Evolutionary conservation across 2,329 filamentous ascomycete species (phyloP).

Genomic region (Dothiorella sarmentorum): DNA sequence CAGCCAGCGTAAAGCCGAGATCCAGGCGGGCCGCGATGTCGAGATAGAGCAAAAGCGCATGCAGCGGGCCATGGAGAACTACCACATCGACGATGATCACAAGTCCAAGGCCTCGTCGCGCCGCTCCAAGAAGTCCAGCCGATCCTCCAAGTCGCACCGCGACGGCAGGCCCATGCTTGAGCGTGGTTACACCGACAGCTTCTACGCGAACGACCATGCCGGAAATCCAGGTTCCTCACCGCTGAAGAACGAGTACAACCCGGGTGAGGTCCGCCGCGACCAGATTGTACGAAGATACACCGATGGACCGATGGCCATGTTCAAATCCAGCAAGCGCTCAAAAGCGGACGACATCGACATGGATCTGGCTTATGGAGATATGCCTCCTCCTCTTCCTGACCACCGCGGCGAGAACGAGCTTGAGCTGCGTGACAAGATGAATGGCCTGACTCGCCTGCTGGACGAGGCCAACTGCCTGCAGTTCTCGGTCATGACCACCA

Average conservation of each 20-base stretch:
- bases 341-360: slow-evolving; percentile 67
- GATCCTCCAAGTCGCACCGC: slow-evolving; percentile 30
- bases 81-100: slow-evolving; percentile 41
- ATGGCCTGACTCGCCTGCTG: slow-evolving; percentile 70
- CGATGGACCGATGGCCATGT: slow-evolving; percentile 27
- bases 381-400: slow-evolving; percentile 63
- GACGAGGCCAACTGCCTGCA: slow-evolving; percentile 88
- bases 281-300: slow-evolving; percentile 45
- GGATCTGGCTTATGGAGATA: slow-evolving; percentile 84
- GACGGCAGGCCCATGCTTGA: slow-evolving; percentile 36
- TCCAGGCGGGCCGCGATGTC: slow-evolving; percentile 66
- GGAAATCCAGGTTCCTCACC: slow-evolving; percentile 12
- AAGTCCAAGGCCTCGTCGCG: slow-evolving; percentile 26
- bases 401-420: slow-evolving; percentile 44
- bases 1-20: slow-evolving; percentile 78
- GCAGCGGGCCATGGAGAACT: slow-evolving; percentile 54
- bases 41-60: slow-evolving; percentile 56
- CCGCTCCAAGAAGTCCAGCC: slow-evolving; percentile 17
- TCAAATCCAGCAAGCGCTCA: slow-evolving; percentile 27
- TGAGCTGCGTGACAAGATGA: slow-evolving; percentile 66
- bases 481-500: slow-evolving; percentile 77
- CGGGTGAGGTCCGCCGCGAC: slow-evolving; percentile 26
- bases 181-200: slow-evolving; percentile 46
- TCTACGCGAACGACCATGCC: slow-evolving; percentile 40
- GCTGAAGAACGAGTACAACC: slow-evolving; percentile 27